Base-by-base conservation (phyloP, 139 green algal species). In the Trebouxia sp. region DNA sequence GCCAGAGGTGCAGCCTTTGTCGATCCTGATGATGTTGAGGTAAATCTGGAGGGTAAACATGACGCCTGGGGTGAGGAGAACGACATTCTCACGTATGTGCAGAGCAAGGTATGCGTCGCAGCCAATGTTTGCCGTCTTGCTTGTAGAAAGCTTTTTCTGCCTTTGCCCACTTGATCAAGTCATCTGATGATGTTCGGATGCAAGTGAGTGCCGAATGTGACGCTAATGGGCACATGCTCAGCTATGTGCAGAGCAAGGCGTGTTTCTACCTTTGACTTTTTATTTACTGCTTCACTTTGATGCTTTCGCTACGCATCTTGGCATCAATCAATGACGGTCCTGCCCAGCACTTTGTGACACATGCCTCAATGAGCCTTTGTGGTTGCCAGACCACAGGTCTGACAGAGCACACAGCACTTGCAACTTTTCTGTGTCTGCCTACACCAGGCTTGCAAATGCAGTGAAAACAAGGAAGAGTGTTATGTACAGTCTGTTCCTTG, bases 71-170 rank as follows among this genome's bases (percentile, higher is more conserved):
- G 62, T 22, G 62, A 72, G 62, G 62, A 39, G 6, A 45, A 72
- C 11, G 62, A 72, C 12, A 72, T 72, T 26, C 62, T 72, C 32
- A 72, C 32, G 14, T 72, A 72, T 72, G 62, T 72, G 62, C 62
- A 72, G 15, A 72, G 62, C 62, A 72, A 72, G 35, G 62, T 72
- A 17, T 24, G 58, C 28, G 14, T 20, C 24, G 3, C 26, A 24
- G 12, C 35, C 55, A 65, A 24, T 24, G 11, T 35, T 35, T 2
- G 15, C 8, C 28, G 32, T 22, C 32, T 65, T n/a, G n/a, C n/a
- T n/a, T n/a, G n/a, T n/a, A n/a, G n/a, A 26, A 35, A 65, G 28
- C 1, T 35, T 37, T 9, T 65, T 22, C 28, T 65, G 53, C 51
- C 7, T 35, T 39, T n/a, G 26, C 37, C 0, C 4, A 35, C 20